Conservation (phyloP, 2,329 filamentous ascomycete species). For the Coniella vitis region DNA sequence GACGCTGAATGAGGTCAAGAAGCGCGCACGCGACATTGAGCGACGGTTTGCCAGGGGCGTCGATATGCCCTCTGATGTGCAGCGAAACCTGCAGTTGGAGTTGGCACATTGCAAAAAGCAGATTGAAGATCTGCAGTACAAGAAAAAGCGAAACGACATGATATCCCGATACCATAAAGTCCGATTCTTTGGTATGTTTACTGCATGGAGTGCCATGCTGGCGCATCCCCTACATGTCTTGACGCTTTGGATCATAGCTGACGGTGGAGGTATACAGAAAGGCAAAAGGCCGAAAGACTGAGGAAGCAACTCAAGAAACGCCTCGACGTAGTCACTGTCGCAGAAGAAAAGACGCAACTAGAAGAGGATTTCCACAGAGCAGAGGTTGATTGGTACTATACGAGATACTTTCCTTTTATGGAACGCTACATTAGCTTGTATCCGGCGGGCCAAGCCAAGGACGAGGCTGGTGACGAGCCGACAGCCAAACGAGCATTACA, state of each 20-base stretch:
- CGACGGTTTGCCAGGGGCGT: conserved; percentile 55
- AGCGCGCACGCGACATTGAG: conserved; percentile 62
- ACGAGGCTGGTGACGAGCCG: conserved; percentile 28
- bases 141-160: conserved; percentile 60
- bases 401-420: conserved; percentile 63
- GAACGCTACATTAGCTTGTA: conserved; percentile 65
- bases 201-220: background rate
- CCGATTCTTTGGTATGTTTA: conserved; percentile 66
- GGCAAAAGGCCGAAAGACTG: conserved; percentile 63
- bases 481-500: conserved; percentile 37
- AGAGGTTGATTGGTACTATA: conserved; percentile 70
- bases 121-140: conserved; percentile 50
- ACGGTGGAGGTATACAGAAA: conserved; percentile 39
- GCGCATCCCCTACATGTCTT: background rate
- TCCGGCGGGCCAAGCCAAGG: conserved; percentile 30
- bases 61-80: conserved; percentile 60
- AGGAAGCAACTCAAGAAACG: conserved; percentile 58
- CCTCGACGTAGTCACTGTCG: conserved; percentile 43
- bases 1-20: conserved; percentile 45
- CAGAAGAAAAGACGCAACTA: conserved; percentile 44
- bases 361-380: conserved; percentile 56
- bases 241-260: background rate
- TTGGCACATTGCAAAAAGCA: conserved; percentile 60
- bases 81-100: conserved; percentile 65
- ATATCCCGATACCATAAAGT: conserved; percentile 78